phyloP scores from a whole-genome alignment of 179 eudicot genomes.

The Silene coronaria region DNA sequence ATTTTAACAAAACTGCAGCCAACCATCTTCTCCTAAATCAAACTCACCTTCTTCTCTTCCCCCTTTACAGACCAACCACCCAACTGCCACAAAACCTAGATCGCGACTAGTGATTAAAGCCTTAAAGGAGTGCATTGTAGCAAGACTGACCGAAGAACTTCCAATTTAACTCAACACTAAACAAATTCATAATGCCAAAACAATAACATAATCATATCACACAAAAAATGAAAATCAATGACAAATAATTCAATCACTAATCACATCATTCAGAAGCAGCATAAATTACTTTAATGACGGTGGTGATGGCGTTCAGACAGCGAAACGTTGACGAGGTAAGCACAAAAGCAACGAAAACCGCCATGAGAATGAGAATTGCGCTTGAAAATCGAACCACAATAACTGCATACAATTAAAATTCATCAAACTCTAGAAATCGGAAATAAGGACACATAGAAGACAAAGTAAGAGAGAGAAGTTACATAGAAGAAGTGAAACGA shows the following conservation, averaged over 20 bases:
- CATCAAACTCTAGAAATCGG: not conserved
- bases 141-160: not conserved
- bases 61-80: no score
- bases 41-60: no score
- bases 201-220: not conserved
- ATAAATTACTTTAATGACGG: conserved; percentile 15
- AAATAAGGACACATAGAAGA: not conserved
- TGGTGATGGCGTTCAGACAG: not conserved
- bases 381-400: not conserved
- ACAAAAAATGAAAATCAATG: not conserved
- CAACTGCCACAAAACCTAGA: no score
- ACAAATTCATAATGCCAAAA: not conserved
- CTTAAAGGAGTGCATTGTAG: no score
- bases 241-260: no score
- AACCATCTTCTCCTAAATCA: no score
- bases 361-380: conserved; percentile 12
- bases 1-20: no score
- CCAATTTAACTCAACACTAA: not conserved
- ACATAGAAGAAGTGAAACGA: conserved; percentile 2
- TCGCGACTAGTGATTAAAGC: no score
- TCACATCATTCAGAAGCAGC: not conserved
- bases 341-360: conserved; percentile 22
- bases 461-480: not conserved
- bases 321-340: not conserved
- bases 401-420: not conserved